Evolutionary conservation across 257 asterid genomes (phyloP).

Genomic region (Misopates orontium): DNA sequence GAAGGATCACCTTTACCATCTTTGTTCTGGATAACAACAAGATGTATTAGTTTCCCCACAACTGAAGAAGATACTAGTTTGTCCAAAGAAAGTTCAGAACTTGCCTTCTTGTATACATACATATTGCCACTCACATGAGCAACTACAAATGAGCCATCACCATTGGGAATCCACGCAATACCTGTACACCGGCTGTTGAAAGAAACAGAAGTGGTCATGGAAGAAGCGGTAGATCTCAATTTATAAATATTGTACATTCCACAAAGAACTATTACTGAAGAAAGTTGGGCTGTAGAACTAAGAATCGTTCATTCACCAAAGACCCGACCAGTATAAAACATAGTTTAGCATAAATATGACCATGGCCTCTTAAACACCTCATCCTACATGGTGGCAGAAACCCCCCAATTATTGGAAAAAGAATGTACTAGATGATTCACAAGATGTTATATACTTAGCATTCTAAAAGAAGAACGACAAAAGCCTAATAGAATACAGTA

Average conservation of each 20-base stretch:
- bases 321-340: too few species aligned
- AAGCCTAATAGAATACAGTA: too few species aligned
- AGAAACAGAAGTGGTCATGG: slow-evolving; percentile 31
- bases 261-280: too few species aligned
- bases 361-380: too few species aligned
- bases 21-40: slow-evolving; percentile 57
- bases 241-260: not conserved
- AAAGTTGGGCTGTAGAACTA: not conserved
- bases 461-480: too few species aligned
- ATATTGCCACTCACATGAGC: slow-evolving; percentile 94
- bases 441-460: too few species aligned
- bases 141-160: slow-evolving; percentile 86
- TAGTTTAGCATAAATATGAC: too few species aligned
- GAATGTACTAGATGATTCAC: too few species aligned
- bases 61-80: not conserved
- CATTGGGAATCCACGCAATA: slow-evolving; percentile 89
- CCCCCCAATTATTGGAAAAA: too few species aligned
- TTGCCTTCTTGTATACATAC: slow-evolving; percentile 91
- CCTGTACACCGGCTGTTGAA: slow-evolving; percentile 81
- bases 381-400: too few species aligned
- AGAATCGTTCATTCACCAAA: not conserved
- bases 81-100: slow-evolving; percentile 32
- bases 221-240: not conserved
- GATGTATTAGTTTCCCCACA: not conserved
- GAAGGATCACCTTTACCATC: slow-evolving; percentile 96